Evolutionary conservation across 139 green algal genomes (phyloP).

Genomic region (Monoraphidium neglectum): DNA sequence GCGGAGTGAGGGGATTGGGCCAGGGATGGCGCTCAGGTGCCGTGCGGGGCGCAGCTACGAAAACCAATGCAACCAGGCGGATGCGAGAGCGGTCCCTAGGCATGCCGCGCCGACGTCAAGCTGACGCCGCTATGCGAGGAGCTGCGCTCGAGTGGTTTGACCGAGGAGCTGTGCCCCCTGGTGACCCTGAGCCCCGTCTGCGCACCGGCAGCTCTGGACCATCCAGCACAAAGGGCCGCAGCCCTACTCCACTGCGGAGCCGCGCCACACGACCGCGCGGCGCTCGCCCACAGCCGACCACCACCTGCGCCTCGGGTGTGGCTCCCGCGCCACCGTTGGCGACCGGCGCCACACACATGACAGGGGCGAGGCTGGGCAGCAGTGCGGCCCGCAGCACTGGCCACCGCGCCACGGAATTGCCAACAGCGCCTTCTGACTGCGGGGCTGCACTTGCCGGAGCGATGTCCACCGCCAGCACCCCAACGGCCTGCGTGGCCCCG

Average conservation of each 20-base stretch:
- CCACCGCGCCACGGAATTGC: too few species aligned
- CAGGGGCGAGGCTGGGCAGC: conserved; percentile 12
- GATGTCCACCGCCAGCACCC: neutral
- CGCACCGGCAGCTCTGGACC: conserved; percentile 19
- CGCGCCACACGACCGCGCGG: conserved; percentile 17
- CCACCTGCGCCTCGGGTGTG: conserved; percentile 18
- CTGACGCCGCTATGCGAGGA: too few species aligned
- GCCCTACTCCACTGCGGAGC: conserved; percentile 11
- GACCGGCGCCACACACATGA: neutral
- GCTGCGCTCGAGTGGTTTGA: too few species aligned
- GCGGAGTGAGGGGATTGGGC: neutral
- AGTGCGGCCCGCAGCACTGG: conserved; percentile 20
- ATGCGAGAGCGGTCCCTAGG: too few species aligned
- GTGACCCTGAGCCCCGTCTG: too few species aligned
- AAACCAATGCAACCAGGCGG: too few species aligned
- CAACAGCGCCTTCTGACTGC: too few species aligned
- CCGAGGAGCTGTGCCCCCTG: too few species aligned
- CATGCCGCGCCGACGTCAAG: neutral
- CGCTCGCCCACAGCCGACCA: conserved; percentile 15
- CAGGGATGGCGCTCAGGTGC: too few species aligned
- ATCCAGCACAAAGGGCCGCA: conserved; percentile 16
- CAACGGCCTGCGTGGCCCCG: conserved; percentile 24
- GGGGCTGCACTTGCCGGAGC: too few species aligned
- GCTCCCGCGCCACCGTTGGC: conserved; percentile 1
- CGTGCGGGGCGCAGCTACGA: too few species aligned